These are phyloP conservation scores for Byssochlamys sp. DNA, from an alignment of 2,329 filamentous ascomycete species.

Conservation along the genomic window DNA sequence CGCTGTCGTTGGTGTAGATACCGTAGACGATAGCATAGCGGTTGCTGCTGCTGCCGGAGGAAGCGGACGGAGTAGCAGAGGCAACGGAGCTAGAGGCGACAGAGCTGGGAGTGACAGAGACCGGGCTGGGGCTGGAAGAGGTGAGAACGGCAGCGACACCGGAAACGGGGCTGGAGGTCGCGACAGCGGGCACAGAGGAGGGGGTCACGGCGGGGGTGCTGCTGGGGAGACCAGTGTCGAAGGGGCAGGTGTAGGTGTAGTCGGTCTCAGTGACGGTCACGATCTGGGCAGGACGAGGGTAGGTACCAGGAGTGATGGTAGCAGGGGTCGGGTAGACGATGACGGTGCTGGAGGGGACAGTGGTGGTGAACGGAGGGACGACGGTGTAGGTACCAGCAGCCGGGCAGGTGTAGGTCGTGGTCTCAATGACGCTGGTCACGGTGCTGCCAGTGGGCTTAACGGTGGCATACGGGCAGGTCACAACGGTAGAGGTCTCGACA, in stretches of 20 bases:
- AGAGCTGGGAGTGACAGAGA: slow-evolving; percentile 13
- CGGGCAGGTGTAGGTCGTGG: slow-evolving; percentile 65
- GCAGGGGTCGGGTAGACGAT: slow-evolving; percentile 56
- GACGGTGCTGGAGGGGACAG: slow-evolving; percentile 44
- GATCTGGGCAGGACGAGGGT: slow-evolving; percentile 57
- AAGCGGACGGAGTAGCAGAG: neutral
- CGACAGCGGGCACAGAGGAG: slow-evolving; percentile 14
- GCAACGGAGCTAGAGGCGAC: slow-evolving; percentile 15
- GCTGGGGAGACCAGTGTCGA: slow-evolving; percentile 38
- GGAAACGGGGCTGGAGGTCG: slow-evolving; percentile 13
- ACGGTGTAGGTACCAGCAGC: slow-evolving; percentile 67
- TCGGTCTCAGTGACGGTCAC: slow-evolving; percentile 61
- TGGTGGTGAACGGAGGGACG: slow-evolving; percentile 53
- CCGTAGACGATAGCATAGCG: slow-evolving; percentile 74
- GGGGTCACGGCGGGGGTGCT: slow-evolving; percentile 15
- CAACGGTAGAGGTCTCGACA: slow-evolving; percentile 55
- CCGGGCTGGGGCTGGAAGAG: slow-evolving; percentile 7
- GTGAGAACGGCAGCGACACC: slow-evolving; percentile 8
- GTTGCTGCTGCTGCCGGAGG: slow-evolving; percentile 13
- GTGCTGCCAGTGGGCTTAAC: slow-evolving; percentile 48
- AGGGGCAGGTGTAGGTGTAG: slow-evolving; percentile 63
- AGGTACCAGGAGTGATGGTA: slow-evolving; percentile 59
- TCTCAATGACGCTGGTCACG: slow-evolving; percentile 58
- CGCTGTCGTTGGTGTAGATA: slow-evolving; percentile 50
- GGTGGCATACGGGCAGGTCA: slow-evolving; percentile 61